Conservation (phyloP, 2,329 filamentous ascomycete genomes). For the Hymenotorrendiella dingleyae region DNA sequence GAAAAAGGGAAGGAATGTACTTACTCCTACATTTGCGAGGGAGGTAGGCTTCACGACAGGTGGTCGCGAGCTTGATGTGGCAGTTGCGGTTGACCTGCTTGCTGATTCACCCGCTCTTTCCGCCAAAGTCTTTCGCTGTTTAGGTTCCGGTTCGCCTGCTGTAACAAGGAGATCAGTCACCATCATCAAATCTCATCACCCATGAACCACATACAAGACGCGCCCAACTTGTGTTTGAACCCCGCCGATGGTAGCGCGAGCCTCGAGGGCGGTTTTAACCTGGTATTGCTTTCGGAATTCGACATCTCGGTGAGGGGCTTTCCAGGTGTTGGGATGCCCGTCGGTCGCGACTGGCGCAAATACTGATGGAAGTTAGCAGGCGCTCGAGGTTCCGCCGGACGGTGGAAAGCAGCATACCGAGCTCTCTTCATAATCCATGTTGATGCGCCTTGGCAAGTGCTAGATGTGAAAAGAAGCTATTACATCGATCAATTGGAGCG, state of each 20-base stretch:
- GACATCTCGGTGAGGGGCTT: slow-evolving; percentile 47
- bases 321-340: slow-evolving; percentile 25
- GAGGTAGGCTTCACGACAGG: neutral
- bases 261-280: slow-evolving; percentile 39
- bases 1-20: too few species aligned
- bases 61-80: slow-evolving; percentile 8
- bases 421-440: slow-evolving; percentile 26
- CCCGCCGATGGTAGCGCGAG: slow-evolving; percentile 35
- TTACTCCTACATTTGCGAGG: neutral
- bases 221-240: slow-evolving; percentile 43
- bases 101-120: slow-evolving; percentile 48
- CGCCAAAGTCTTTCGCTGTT: slow-evolving; percentile 49
- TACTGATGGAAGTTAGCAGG: slow-evolving; percentile 16
- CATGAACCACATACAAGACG: slow-evolving; percentile 8
- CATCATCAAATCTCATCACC: too few species aligned
- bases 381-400: neutral
- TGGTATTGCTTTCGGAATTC: slow-evolving; percentile 55
- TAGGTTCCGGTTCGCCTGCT: slow-evolving; percentile 51
- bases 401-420: slow-evolving; percentile 22
- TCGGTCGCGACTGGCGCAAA: slow-evolving; percentile 26
- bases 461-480: slow-evolving; percentile 19
- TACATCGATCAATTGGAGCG: too few species aligned
- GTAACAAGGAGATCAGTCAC: too few species aligned
- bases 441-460: slow-evolving; percentile 20
- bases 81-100: slow-evolving; percentile 19